phyloP scores from a whole-genome alignment of 331 rosid genomes.

The Cydonia oblonga region DNA sequence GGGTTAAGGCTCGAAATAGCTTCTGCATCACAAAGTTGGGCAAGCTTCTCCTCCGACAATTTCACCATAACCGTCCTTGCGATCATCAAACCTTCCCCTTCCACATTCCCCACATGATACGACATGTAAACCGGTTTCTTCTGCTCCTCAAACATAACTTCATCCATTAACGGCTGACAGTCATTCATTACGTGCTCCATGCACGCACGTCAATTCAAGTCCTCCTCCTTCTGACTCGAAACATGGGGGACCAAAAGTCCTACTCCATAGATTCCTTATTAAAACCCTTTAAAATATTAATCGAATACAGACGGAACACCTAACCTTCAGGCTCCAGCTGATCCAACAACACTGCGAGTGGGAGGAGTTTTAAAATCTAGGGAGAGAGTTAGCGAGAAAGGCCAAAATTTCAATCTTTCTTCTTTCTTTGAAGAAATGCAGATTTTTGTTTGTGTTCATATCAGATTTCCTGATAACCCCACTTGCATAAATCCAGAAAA shows the following conservation, averaged over 20 bases:
- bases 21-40: slow-evolving; percentile 27
- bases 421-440: neutral
- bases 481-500: neutral
- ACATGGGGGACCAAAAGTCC: slow-evolving; percentile 9
- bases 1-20: slow-evolving; percentile 18
- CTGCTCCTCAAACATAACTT: slow-evolving; percentile 15
- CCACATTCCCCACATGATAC: slow-evolving; percentile 39
- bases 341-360: neutral
- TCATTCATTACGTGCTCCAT: slow-evolving; percentile 40
- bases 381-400: neutral
- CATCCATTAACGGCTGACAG: slow-evolving; percentile 14
- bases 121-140: slow-evolving; percentile 49
- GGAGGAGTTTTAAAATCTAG: neutral
- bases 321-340: neutral
- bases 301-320: too few relatives aligned
- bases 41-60: slow-evolving; percentile 35
- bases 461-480: neutral
- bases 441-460: neutral
- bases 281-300: too few relatives aligned
- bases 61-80: slow-evolving; percentile 42
- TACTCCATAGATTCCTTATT: too few relatives aligned
- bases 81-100: slow-evolving; percentile 45
- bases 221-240: slow-evolving; percentile 18
- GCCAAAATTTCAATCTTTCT: neutral
- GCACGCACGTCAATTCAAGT: slow-evolving; percentile 48